These are phyloP conservation scores for Xylaria arbuscula DNA, from an alignment of 2,329 filamentous ascomycete species.

Conservation along the genomic window DNA sequence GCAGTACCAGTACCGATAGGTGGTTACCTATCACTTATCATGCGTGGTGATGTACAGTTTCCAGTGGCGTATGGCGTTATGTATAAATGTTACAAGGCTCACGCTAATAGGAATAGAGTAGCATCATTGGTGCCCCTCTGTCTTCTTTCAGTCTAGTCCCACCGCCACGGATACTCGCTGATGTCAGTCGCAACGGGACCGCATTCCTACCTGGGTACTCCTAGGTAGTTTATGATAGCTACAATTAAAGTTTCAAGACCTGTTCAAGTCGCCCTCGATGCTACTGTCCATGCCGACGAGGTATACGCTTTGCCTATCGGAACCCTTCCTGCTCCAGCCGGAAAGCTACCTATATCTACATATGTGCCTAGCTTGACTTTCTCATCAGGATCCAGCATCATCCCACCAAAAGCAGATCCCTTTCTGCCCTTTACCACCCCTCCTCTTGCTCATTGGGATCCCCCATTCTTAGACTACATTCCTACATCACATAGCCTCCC, in stretches of 20 bases:
- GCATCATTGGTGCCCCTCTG: constrained; percentile 19
- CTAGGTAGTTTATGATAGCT: neutral
- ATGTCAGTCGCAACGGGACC: constrained; percentile 32
- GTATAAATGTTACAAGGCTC: too few relatives aligned
- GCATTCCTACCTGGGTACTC: neutral
- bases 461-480: neutral
- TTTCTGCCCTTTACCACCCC: neutral
- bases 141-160: constrained; percentile 17
- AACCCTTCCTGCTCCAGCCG: constrained; percentile 15
- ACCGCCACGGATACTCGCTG: constrained; percentile 12
- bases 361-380: constrained; percentile 4
- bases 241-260: neutral
- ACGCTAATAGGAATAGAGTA: constrained; percentile 22
- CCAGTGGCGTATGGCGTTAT: constrained; percentile 16
- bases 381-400: neutral
- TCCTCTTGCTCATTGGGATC: neutral
- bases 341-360: neutral
- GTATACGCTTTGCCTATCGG: constrained; percentile 10
- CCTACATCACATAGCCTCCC: neutral
- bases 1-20: neutral
- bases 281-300: constrained; percentile 10
- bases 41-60: constrained; percentile 30
- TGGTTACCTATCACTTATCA: neutral
- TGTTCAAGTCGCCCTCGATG: neutral
- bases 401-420: constrained; percentile 3